Conservation (phyloP, 176 grass and related monocot genomes). For the Aegilops umbellulata region DNA sequence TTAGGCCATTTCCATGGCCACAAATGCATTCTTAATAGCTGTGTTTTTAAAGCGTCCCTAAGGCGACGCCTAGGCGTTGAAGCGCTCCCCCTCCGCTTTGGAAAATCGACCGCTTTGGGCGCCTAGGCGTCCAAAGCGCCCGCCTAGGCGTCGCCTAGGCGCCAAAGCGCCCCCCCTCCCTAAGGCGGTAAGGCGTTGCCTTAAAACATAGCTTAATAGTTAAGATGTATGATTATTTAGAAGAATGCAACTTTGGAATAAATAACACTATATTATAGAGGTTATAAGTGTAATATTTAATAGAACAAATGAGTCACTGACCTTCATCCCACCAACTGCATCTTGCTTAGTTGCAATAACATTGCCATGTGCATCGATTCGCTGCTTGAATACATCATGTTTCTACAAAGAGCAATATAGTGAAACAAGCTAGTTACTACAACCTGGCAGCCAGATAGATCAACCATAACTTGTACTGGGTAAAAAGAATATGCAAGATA, state of each 20-base stretch:
- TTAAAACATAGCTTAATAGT: no score
- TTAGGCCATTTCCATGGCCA: conserved; percentile 10
- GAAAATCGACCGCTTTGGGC: no score
- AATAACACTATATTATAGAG: neutral
- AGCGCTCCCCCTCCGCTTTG: no score
- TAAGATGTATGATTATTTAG: neutral
- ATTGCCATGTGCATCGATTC: conserved; percentile 83
- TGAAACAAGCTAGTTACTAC: conserved; percentile 6
- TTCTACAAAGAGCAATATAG: conserved; percentile 56
- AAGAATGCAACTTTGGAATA: neutral
- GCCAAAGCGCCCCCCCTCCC: no score
- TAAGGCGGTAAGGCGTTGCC: no score
- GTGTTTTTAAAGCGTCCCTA: no score
- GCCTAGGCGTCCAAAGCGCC: no score
- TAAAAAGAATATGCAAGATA: neutral
- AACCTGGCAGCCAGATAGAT: neutral
- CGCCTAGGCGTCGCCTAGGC: no score
- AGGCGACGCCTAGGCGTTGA: no score
- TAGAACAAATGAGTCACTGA: conserved; percentile 32
- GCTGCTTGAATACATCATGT: conserved; percentile 90
- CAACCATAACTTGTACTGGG: neutral
- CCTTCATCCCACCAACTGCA: conserved; percentile 83
- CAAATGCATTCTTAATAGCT: neutral
- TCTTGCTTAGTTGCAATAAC: conserved; percentile 88
- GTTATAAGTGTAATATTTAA: neutral